Percentiles rank a stretch among this genome's conserved stretches.
Conservation (phyloP, 2,329 filamentous ascomycete genomes). For the Verticillium zaregamsianum region DNA sequence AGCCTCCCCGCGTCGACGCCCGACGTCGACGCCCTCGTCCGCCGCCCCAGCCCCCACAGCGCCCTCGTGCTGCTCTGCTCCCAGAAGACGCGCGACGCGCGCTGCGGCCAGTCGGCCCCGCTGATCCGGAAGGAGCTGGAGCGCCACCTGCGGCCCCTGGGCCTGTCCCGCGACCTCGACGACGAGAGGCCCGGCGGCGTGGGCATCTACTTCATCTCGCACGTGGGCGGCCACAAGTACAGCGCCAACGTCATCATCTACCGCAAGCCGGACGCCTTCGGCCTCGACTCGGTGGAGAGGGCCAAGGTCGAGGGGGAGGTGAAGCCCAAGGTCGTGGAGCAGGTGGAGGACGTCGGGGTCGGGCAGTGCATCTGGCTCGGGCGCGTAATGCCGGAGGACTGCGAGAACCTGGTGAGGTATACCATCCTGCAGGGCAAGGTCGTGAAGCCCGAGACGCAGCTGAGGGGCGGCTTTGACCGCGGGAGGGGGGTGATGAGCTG, state of each 20-base stretch:
- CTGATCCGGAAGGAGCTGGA: constrained; percentile 86
- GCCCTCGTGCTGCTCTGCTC: constrained; percentile 91
- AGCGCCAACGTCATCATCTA: constrained; percentile 93
- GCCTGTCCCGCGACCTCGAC: constrained; percentile 79
- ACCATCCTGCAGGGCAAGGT: constrained; percentile 92
- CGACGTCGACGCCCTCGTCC: constrained; percentile 5
- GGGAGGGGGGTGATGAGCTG: constrained; percentile 79
- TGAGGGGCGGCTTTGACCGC: constrained; percentile 88
- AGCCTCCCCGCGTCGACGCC: constrained; percentile 24
- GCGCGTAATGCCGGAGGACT: constrained; percentile 79
- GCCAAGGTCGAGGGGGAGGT: constrained; percentile 30
- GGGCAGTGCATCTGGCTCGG: constrained; percentile 93
- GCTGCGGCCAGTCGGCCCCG: constrained; percentile 91
- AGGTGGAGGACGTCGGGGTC: constrained; percentile 50
- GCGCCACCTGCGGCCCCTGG: constrained; percentile 78
- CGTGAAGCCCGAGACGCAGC: constrained; percentile 79
- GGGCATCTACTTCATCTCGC: constrained; percentile 93
- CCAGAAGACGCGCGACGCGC: constrained; percentile 88
- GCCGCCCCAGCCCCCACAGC: constrained; percentile 72
- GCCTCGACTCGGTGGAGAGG: constrained; percentile 40
- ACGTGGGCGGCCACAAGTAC: constrained; percentile 96
- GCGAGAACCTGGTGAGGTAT: constrained; percentile 85
- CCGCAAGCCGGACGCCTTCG: constrained; percentile 58
- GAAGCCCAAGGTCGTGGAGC: constrained; percentile 29
- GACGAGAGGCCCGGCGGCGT: constrained; percentile 89